Base-by-base conservation (phyloP, 345 rosid species). In the Moricandia moricandioides region DNA sequence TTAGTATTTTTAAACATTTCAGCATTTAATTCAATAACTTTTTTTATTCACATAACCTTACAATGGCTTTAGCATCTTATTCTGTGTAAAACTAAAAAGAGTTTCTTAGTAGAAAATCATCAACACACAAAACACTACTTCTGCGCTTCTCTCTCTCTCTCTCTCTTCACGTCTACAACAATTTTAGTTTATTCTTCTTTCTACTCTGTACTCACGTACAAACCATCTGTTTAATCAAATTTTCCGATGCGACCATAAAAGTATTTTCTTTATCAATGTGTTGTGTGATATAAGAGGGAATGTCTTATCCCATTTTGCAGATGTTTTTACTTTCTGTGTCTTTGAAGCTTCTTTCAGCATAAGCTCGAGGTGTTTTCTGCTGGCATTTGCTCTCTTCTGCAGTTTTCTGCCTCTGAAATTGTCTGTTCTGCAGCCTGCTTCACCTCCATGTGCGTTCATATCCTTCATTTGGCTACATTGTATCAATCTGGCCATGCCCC, bases 351-450 rank as follows among this genome's bases (percentile, higher is more conserved):
- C 97, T 63, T n/a, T 90, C 92, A 18, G 92, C 93, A 73, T 87
- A 89, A 81, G 94, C 98, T 77, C 83, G 85, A 56, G 98, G 98
- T 34, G 86, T n/a, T 92, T 77, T 88, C 97, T 17, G 97, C 99
- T 73, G n/a, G 88, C 90, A n/a, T 45, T 14, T 45, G 51, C 7
- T 29, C 24, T 29, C 31, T n/a, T n/a, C n/a, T n/a, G n/a, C n/a
- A n/a, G n/a, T 29, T 29, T 29, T 29, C 98, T 66, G 97, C 97
- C 82, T 91, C 88, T 31, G 89, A 88, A 78, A 92, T 98, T 63
- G 97, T 96, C 73, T 77, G 87, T 70, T 92, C 91, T 55, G 99
- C 99, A 59, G 89, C n/a, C 90, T 2, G 78, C 85, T 58, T 90
- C 8, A 97, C 99, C 83, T 90, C n/a, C 98, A 67, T 85, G 83